A percentile compares a stretch with the other conserved stretches of the same genome.
These are phyloP conservation scores for Aphanomyces astaci DNA, from an alignment of 352 stramenopile species.

Conservation along the genomic window DNA sequence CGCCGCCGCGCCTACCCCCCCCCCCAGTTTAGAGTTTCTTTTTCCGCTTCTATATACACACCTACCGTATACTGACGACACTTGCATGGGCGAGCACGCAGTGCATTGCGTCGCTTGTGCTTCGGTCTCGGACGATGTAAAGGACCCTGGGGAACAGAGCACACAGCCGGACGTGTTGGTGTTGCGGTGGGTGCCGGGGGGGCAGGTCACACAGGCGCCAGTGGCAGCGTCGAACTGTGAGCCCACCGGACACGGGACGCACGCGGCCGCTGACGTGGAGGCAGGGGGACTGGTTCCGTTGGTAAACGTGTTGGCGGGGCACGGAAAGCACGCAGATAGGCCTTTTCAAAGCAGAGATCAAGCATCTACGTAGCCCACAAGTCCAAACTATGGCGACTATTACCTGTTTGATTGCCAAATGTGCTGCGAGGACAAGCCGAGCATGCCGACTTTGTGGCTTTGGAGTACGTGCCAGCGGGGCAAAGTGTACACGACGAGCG, in stretches of 20 bases:
- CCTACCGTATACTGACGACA: constrained; percentile 25
- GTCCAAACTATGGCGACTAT: background rate
- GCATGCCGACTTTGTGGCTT: background rate
- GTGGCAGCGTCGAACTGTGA: constrained; percentile 30
- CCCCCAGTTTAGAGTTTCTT: constrained; percentile 20
- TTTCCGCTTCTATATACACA: too few relatives aligned
- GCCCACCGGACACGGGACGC: constrained; percentile 36
- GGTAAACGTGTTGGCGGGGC: constrained; percentile 35
- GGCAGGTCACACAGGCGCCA: background rate
- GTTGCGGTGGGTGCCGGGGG: constrained; percentile 24
- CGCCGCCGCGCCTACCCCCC: constrained; percentile 22
- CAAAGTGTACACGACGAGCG: background rate
- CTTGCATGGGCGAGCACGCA: constrained; percentile 30
- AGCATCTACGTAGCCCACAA: background rate
- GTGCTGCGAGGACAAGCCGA: constrained; percentile 40
- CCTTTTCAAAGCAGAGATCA: too few relatives aligned
- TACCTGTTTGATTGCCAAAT: constrained; percentile 27
- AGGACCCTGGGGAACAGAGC: constrained; percentile 32
- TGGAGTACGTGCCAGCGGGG: constrained; percentile 1
- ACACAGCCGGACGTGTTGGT: constrained; percentile 27
- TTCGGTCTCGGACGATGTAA: constrained; percentile 26
- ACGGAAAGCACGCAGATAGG: constrained; percentile 29
- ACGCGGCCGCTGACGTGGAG: constrained; percentile 32
- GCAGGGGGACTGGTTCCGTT: constrained; percentile 18
- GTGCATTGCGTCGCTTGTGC: constrained; percentile 32